Base-by-base conservation (phyloP, 2,329 filamentous ascomycete genomes). In the Harringtonia aguacate region DNA sequence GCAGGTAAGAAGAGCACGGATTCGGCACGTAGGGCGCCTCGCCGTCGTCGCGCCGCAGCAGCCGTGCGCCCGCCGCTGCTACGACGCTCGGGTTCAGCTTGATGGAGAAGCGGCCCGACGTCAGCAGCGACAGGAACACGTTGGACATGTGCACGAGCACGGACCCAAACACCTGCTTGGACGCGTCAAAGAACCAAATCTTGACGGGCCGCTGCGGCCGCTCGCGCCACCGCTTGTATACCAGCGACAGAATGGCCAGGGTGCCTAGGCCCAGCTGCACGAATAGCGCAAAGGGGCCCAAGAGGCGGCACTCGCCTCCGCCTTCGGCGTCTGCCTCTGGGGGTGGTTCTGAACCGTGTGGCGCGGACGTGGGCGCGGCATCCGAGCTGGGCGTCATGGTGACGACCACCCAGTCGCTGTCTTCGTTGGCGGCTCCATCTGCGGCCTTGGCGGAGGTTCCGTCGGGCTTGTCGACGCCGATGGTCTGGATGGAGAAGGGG, bases 151-250 rank as follows among this genome's bases (percentile, higher is more conserved):
- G 92, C 29, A 95, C 79, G 61, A 98, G 73, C 37, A 88, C 81
- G 27, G 88, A 94, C 20, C 92, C 92, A 56, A 97, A 85, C 43
- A 98, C 87, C 69, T 98, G 92, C 69, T 98, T 98, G 28, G 87
- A 94, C 21, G 81, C 92, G 59, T 98, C 92, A 61, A 97, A 98
- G 62, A 86, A 89, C 90, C 92, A 98, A 52, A 98, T 88, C 72
- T 94, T 94, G 57, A 97, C 59, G 1, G 90, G 90, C 44, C 92
- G 77, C 61, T 95, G 90, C 2, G 92, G 90, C 46, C 86, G 75
- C 65, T 98, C 92, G 52, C 86, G 78, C 79, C 84, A 95, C 53
- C 92, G 77, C 69, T 98, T 98, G 69, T 79, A 94, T 8, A 97
- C 90, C 39, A 98, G 74, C 1, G 88, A 86, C 44, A 90, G 69